Evolutionary conservation across 768 basidiomycete species (phyloP).

Genomic region (Gymnopilus dilepis): DNA sequence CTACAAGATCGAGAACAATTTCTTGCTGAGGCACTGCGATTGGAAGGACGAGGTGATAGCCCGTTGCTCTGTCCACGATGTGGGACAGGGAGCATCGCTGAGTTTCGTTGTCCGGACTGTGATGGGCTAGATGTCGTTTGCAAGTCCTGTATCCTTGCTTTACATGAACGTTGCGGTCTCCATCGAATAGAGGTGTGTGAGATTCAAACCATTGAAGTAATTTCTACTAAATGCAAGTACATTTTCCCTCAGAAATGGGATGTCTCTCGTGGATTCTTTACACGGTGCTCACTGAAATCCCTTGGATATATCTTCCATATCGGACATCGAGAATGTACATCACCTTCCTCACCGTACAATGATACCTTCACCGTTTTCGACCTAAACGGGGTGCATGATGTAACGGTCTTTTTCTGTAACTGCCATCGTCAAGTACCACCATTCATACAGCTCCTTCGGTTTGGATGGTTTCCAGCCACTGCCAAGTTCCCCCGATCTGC

Average conservation of each 20-base stretch:
- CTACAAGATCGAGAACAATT: conserved; percentile 5
- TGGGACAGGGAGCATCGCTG: not conserved
- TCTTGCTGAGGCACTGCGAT: not conserved
- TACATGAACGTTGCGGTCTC: conserved; percentile 1
- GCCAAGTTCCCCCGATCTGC: conserved; percentile 30
- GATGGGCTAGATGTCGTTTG: not conserved
- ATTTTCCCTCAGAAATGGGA: too few relatives aligned
- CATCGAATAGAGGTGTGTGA: conserved; percentile 4
- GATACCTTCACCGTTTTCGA: conserved; percentile 38
- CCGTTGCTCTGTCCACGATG: not conserved
- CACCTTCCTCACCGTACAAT: conserved; percentile 9
- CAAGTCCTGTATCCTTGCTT: not conserved
- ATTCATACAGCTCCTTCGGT: conserved; percentile 35
- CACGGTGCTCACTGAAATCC: conserved; percentile 17
- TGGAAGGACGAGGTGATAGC: not conserved
- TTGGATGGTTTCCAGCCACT: conserved; percentile 38
- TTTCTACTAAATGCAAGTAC: too few relatives aligned
- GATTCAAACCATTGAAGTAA: not conserved
- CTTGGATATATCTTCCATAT: conserved; percentile 33
- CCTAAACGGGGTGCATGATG: conserved; percentile 34
- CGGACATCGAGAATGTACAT: conserved; percentile 27
- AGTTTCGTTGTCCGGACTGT: conserved; percentile 6
- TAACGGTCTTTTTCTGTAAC: conserved; percentile 36
- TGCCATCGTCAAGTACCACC: conserved; percentile 27
- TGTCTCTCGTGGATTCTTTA: conserved; percentile 9